These are phyloP conservation scores for Rhodotorula sp. DNA, from an alignment of 1,284 basidiomycete genomes.

Conservation along the genomic window DNA sequence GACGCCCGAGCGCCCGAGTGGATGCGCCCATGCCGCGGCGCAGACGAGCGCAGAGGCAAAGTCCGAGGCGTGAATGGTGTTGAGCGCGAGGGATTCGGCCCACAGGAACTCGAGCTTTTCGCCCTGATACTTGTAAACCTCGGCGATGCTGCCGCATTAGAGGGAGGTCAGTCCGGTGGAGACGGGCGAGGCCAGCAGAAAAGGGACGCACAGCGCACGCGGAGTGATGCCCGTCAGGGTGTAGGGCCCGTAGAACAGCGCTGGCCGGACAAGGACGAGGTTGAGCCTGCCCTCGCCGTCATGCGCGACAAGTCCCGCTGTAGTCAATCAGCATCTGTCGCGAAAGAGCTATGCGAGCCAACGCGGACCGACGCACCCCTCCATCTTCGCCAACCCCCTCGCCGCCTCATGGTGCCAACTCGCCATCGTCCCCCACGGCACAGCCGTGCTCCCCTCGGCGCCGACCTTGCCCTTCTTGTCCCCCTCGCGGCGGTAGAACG, in stretches of 20 bases:
- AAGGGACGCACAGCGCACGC: slow-evolving; percentile 4
- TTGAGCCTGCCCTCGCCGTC: slow-evolving; percentile 12
- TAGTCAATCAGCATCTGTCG: neutral
- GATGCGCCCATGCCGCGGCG: slow-evolving; percentile 17
- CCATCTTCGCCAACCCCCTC: slow-evolving; percentile 21
- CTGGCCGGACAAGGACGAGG: slow-evolving; percentile 33
- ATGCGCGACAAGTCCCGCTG: neutral
- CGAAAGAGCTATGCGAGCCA: neutral
- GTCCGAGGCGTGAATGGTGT: slow-evolving; percentile 29
- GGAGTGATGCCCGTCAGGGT: slow-evolving; percentile 31
- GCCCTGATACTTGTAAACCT: slow-evolving; percentile 29
- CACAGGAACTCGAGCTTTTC: slow-evolving; percentile 40
- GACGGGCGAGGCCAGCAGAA: neutral
- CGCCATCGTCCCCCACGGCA: slow-evolving; percentile 35
- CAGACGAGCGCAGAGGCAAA: slow-evolving; percentile 16
- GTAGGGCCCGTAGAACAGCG: slow-evolving; percentile 23
- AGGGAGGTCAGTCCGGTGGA: neutral
- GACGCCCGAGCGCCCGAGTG: slow-evolving; percentile 5
- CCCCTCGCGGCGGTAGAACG: slow-evolving; percentile 22
- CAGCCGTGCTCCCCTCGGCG: slow-evolving; percentile 5
- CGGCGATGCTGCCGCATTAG: slow-evolving; percentile 1
- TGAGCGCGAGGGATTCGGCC: slow-evolving; percentile 28
- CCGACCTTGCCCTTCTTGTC: slow-evolving; percentile 33
- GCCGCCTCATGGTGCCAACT: slow-evolving; percentile 38
- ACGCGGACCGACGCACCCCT: slow-evolving; percentile 22